Conservation (phyloP, 202 grass and related monocot species). For the Carex arenaria region DNA sequence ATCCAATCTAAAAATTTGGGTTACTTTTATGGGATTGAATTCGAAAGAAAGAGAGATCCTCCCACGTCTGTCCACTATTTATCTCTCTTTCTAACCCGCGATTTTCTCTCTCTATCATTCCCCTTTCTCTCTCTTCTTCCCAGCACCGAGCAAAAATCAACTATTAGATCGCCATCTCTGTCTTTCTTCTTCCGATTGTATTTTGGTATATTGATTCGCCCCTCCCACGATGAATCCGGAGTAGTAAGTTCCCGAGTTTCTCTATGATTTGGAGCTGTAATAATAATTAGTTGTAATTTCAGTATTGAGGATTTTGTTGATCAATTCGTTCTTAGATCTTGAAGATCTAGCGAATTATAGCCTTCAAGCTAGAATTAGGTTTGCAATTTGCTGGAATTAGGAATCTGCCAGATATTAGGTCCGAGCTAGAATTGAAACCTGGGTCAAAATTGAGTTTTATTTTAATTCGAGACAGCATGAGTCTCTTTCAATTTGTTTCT, state of each 20-base stretch:
- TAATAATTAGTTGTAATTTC: not conserved
- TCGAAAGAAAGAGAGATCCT: not conserved
- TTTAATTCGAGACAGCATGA: not conserved
- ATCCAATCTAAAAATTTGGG: too few species aligned
- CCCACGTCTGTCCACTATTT: constrained; percentile 24
- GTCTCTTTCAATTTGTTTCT: not conserved
- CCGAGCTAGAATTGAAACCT: not conserved
- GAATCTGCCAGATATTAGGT: constrained; percentile 6
- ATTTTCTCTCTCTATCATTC: constrained; percentile 15
- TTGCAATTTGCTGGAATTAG: not conserved
- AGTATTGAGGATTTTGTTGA: not conserved
- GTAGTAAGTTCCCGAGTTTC: constrained; percentile 43
- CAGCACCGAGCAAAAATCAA: not conserved
- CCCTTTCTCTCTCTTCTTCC: not conserved
- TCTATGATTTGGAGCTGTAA: not conserved
- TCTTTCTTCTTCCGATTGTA: not conserved
- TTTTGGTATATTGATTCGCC: not conserved
- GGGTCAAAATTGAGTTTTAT: not conserved
- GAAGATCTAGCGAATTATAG: constrained; percentile 10
- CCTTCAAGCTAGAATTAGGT: not conserved
- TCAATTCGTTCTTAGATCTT: constrained; percentile 12
- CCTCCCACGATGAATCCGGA: constrained; percentile 52
- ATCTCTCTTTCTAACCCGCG: constrained; percentile 5
- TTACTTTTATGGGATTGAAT: too few species aligned
- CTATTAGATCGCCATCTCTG: constrained; percentile 6